Percentiles rank a stretch among this genome's conserved stretches.
Conservation (phyloP, 768 basidiomycete genomes). For the Leccinum uliginosum region DNA sequence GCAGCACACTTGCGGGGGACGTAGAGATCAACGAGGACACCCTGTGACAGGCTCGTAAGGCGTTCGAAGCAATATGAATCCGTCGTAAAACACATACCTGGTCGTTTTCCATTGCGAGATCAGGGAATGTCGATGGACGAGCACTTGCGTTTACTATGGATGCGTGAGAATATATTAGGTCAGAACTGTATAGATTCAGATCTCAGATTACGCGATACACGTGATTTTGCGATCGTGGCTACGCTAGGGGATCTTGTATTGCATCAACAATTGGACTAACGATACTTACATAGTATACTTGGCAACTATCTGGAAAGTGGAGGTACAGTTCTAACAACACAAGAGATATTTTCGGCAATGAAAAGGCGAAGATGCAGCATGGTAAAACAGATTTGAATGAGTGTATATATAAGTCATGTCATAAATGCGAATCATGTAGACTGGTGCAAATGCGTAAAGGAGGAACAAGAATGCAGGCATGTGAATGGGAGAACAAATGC, state of each 20-base stretch:
- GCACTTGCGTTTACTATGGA: conserved; percentile 1
- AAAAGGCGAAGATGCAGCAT: not conserved
- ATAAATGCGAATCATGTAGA: conserved; percentile 18
- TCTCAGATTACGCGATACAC: conserved; percentile 1
- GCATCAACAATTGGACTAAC: not conserved
- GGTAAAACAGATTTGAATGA: conserved; percentile 9
- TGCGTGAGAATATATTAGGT: conserved; percentile 26
- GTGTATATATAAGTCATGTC: conserved; percentile 14
- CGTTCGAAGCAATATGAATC: not conserved
- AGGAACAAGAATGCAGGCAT: conserved; percentile 25
- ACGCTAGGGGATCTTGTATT: not conserved
- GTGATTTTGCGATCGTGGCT: not conserved
- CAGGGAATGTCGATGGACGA: conserved; percentile 4
- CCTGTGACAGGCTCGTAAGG: conserved; percentile 42
- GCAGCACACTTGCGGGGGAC: conserved; percentile 99
- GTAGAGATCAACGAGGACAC: conserved; percentile 99
- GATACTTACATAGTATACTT: not conserved
- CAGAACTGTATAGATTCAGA: conserved; percentile 30
- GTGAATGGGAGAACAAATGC: conserved; percentile 16
- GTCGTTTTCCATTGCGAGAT: conserved; percentile 82
- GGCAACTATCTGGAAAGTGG: not conserved
- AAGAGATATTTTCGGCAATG: not conserved
- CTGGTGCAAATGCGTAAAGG: conserved; percentile 14
- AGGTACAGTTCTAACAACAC: conserved; percentile 3
- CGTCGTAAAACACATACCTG: conserved; percentile 47